Evolutionary conservation across 768 basidiomycete species (phyloP).

Genomic region (Holtermanniella nyarrowii): DNA sequence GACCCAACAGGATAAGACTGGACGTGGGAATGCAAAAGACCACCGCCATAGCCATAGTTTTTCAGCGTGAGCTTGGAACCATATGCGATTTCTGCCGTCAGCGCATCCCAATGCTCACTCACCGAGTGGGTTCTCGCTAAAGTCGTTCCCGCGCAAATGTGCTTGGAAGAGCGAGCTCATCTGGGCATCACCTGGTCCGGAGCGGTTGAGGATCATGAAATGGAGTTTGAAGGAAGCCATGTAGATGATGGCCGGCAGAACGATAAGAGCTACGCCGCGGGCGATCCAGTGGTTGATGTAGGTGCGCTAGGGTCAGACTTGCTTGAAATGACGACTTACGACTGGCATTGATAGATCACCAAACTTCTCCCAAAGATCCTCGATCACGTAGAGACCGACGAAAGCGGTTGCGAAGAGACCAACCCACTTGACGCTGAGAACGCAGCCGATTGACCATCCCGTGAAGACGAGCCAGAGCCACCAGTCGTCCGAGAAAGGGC

Average conservation of each 20-base stretch:
- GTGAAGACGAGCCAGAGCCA: slow-evolving; percentile 92
- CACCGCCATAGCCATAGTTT: slow-evolving; percentile 96
- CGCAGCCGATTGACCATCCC: slow-evolving; percentile 87
- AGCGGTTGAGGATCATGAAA: slow-evolving; percentile 85
- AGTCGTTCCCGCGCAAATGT: slow-evolving; percentile 87
- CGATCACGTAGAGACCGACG: slow-evolving; percentile 90
- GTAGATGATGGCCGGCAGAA: slow-evolving; percentile 85
- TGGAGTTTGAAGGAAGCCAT: slow-evolving; percentile 92
- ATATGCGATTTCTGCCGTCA: slow-evolving; percentile 62
- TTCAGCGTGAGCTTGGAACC: slow-evolving; percentile 89
- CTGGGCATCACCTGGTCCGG: slow-evolving; percentile 92
- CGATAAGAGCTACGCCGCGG: slow-evolving; percentile 69
- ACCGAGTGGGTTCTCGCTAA: slow-evolving; percentile 81
- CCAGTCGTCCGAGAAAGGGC: slow-evolving; percentile 93
- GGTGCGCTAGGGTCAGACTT: slow-evolving; percentile 50
- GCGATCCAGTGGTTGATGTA: slow-evolving; percentile 88
- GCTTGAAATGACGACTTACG: slow-evolving; percentile 48
- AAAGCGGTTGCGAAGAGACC: slow-evolving; percentile 90
- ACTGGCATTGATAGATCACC: slow-evolving; percentile 85
- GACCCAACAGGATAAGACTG: slow-evolving; percentile 89
- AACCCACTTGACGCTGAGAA: slow-evolving; percentile 94
- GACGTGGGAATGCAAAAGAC: slow-evolving; percentile 91
- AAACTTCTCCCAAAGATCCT: slow-evolving; percentile 97
- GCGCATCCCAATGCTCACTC: slow-evolving; percentile 14
- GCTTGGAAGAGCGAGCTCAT: slow-evolving; percentile 99